Percentiles rank a stretch among this genome's conserved stretches.
phyloP scores from a whole-genome alignment of 148 eudicot genomes.

The Tetragonia tetragonoides region DNA sequence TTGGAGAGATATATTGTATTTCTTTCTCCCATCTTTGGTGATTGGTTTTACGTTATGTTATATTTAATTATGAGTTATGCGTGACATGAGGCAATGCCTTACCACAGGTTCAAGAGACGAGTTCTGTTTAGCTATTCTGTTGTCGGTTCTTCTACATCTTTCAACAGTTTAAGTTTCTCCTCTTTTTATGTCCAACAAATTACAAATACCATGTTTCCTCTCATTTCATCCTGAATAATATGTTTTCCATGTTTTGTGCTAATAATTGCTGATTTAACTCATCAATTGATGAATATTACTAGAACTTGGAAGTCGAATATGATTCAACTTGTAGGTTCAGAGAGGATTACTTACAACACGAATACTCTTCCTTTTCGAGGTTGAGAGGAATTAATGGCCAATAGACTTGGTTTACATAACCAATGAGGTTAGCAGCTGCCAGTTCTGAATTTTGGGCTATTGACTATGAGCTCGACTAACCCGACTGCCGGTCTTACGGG shows the following conservation, averaged over 20 bases:
- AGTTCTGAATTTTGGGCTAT: neutral
- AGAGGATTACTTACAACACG: neutral
- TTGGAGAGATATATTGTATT: neutral
- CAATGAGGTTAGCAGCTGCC: neutral
- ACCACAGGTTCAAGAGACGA: neutral
- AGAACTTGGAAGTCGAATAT: neutral
- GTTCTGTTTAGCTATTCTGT: neutral
- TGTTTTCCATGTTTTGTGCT: neutral
- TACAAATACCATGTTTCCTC: neutral
- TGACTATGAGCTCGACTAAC: neutral
- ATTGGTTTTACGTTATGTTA: neutral
- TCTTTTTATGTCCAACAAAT: neutral
- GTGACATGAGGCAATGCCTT: neutral
- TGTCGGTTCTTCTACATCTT: neutral
- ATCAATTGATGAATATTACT: neutral
- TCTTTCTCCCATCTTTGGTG: neutral
- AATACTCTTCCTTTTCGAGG: neutral
- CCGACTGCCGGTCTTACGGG: neutral
- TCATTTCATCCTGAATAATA: neutral
- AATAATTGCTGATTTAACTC: neutral
- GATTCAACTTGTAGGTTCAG: too few relatives aligned
- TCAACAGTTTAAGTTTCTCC: neutral
- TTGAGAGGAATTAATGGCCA: neutral
- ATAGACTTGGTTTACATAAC: neutral
- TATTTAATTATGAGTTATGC: neutral